Conservation (phyloP, 371 early-diverging fungal species). For the Apophysomyces trapeziformis region DNA sequence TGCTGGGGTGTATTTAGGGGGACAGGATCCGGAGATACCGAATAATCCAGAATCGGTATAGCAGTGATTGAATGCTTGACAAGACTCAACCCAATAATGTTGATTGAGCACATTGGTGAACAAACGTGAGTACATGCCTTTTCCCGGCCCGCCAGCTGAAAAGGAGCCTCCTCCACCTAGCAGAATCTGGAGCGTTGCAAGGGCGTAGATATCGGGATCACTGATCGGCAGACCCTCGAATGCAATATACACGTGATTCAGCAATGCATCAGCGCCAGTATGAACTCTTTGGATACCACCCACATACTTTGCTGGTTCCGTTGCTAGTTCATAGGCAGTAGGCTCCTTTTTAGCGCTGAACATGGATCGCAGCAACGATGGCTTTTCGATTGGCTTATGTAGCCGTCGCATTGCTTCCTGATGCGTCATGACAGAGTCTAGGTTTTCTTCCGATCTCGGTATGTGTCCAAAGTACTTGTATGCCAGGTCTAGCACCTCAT, state of each 20-base stretch:
- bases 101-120: conserved; percentile 95
- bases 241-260: conserved; percentile 89
- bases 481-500: conserved; percentile 76
- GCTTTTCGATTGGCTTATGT: conserved; percentile 17
- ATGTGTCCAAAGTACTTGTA: conserved; percentile 68
- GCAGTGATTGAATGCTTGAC: conserved; percentile 88
- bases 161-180: conserved; percentile 97
- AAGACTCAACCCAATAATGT: conserved; percentile 92
- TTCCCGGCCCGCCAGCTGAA: conserved; percentile 98
- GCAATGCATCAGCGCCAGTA: conserved; percentile 64
- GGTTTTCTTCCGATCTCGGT: conserved; percentile 33
- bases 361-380: neutral
- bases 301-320: conserved; percentile 71
- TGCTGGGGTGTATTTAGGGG: conserved; percentile 66
- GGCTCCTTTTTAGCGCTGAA: conserved; percentile 3
- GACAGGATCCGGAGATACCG: conserved; percentile 90
- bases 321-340: conserved; percentile 41
- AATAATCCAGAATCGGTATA: conserved; percentile 93
- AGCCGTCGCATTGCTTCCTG: conserved; percentile 31
- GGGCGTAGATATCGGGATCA: conserved; percentile 89
- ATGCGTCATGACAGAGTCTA: conserved; percentile 45
- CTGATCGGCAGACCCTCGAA: conserved; percentile 84
- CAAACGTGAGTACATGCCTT: conserved; percentile 98
- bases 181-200: conserved; percentile 88
- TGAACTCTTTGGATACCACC: conserved; percentile 81